Evolutionary conservation across 441 rosid species (phyloP).

Genomic region (Adansonia madagascariensis): DNA sequence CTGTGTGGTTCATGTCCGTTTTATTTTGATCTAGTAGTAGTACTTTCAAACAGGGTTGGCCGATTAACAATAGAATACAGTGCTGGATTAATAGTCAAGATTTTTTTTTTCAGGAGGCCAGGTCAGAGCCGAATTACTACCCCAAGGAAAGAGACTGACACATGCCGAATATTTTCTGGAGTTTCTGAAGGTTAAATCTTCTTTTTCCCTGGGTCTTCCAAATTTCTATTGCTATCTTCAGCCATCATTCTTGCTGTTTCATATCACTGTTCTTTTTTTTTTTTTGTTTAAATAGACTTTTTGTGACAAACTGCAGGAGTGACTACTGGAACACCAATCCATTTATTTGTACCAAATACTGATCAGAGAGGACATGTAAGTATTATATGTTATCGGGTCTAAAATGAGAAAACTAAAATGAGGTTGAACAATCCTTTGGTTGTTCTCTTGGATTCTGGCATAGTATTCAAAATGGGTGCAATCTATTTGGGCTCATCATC

Average conservation of each 20-base stretch:
- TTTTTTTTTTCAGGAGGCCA: conserved; percentile 69
- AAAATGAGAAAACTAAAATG: neutral
- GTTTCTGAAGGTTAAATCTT: conserved; percentile 69
- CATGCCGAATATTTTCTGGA: conserved; percentile 82
- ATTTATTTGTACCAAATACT: conserved; percentile 87
- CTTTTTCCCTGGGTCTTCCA: neutral
- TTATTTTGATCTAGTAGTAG: neutral
- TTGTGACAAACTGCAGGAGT: conserved; percentile 55
- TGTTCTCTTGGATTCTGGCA: neutral
- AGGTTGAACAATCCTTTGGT: conserved; percentile 12
- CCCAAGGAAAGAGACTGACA: conserved; percentile 98
- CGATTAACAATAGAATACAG: neutral
- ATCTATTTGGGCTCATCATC: neutral
- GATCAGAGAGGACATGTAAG: conserved; percentile 98
- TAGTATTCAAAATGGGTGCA: conserved; percentile 1
- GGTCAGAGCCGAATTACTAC: conserved; percentile 99
- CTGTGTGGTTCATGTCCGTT: neutral
- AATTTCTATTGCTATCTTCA: neutral
- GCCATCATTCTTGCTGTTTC: neutral
- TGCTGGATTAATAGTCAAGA: conserved; percentile 24
- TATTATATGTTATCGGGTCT: conserved; percentile 16
- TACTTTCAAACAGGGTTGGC: neutral
- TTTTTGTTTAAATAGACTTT: conserved; percentile 6
- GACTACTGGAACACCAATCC: conserved; percentile 95
- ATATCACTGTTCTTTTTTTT: no score